Evolutionary conservation across 1,139 yeast genomes (phyloP).

Genomic region (Blastobotrys malaysiensis): DNA sequence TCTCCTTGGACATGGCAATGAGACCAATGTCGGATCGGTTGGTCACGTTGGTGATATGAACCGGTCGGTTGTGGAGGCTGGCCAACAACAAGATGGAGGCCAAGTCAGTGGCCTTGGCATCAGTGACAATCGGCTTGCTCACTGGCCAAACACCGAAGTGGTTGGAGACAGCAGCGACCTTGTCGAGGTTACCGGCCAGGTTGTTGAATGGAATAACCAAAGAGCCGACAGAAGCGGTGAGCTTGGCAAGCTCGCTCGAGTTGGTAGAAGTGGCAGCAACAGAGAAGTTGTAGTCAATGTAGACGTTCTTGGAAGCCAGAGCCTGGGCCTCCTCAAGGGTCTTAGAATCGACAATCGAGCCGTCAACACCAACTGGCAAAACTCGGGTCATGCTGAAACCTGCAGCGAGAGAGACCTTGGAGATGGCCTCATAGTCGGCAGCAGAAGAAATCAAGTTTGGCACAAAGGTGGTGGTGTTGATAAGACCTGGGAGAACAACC

Average conservation of each 20-base stretch:
- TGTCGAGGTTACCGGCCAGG: slow-evolving; percentile 51
- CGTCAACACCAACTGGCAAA: slow-evolving; percentile 65
- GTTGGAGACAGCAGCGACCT: slow-evolving; percentile 69
- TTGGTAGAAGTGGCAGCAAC: slow-evolving; percentile 79
- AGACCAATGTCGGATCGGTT: slow-evolving; percentile 77
- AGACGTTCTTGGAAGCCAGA: slow-evolving; percentile 45
- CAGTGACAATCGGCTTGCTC: slow-evolving; percentile 80
- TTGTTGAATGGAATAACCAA: slow-evolving; percentile 78
- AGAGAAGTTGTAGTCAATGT: slow-evolving; percentile 76
- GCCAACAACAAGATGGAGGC: slow-evolving; percentile 90
- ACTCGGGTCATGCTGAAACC: slow-evolving; percentile 88
- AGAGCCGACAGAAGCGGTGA: slow-evolving; percentile 67
- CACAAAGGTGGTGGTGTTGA: slow-evolving; percentile 74
- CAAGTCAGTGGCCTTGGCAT: slow-evolving; percentile 85
- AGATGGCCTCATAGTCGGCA: slow-evolving; percentile 54
- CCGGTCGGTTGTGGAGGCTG: slow-evolving; percentile 75
- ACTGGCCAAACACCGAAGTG: slow-evolving; percentile 84
- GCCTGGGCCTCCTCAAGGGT: slow-evolving; percentile 54
- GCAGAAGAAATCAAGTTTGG: slow-evolving; percentile 55
- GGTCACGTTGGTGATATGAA: slow-evolving; percentile 85
- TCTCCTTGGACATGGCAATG: slow-evolving; percentile 79
- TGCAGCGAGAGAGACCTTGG: slow-evolving; percentile 68
- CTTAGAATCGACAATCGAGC: slow-evolving; percentile 59
- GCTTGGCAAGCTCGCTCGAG: slow-evolving; percentile 54
- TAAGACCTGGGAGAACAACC: slow-evolving; percentile 77